Evolutionary conservation across 352 stramenopile genomes (phyloP).

Genomic region (Peronosclerospora sorghi): DNA sequence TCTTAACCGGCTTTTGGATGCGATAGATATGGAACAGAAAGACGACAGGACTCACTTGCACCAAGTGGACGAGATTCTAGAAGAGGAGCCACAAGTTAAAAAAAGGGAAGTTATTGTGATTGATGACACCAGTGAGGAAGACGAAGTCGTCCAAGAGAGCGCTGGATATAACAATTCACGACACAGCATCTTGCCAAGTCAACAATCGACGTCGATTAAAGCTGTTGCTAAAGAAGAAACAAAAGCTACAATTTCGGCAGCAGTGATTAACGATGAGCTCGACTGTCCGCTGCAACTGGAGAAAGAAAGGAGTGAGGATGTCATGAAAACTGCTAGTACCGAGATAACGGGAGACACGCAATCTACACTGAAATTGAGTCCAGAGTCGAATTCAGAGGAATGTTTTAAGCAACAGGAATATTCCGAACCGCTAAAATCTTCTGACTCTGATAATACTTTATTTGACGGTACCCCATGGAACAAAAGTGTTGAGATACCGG

Average conservation of each 20-base stretch:
- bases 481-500: not conserved
- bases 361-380: not conserved
- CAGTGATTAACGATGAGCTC: not conserved
- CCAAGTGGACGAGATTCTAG: conserved; percentile 15
- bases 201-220: conserved; percentile 5
- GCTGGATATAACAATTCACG: conserved; percentile 14
- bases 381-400: not conserved
- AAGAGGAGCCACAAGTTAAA: conserved; percentile 7
- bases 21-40: conserved; percentile 28
- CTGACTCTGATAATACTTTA: too few species aligned
- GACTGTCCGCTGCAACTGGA: not conserved
- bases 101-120: conserved; percentile 5
- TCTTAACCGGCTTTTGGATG: conserved; percentile 33
- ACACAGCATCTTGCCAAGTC: conserved; percentile 1
- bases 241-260: not conserved
- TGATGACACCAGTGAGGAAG: conserved; percentile 15
- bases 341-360: not conserved
- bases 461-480: not conserved
- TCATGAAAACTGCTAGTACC: not conserved
- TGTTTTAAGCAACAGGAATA: too few species aligned
- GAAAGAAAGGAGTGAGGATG: not conserved
- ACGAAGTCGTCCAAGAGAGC: conserved; percentile 61
- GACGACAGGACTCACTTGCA: conserved; percentile 6
- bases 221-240: not conserved
- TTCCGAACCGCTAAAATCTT: too few species aligned